A percentile compares a stretch with the other conserved stretches of the same genome.
phyloP scores from a whole-genome alignment of 495 filamentous ascomycete species.

The Penicillium verhagenii region DNA sequence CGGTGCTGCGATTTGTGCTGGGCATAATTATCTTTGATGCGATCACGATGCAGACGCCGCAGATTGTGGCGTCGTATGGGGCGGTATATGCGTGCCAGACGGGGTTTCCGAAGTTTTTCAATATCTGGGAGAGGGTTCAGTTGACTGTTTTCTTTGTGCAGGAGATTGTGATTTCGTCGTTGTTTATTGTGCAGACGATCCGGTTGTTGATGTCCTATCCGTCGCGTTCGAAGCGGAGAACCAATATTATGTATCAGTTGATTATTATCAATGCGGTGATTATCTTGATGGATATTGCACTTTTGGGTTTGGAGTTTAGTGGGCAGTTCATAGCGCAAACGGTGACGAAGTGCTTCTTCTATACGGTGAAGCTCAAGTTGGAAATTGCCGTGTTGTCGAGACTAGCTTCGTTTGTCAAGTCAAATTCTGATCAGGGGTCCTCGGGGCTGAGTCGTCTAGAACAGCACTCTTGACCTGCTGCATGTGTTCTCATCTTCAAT shows the following conservation, averaged over 20 bases:
- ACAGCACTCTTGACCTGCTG: neutral
- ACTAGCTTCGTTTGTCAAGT: conserved; percentile 3
- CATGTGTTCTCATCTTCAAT: neutral
- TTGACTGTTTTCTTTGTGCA: conserved; percentile 42
- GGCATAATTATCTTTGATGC: conserved; percentile 53
- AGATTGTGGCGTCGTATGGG: conserved; percentile 46
- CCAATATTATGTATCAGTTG: conserved; percentile 39
- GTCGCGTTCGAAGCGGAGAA: conserved; percentile 18
- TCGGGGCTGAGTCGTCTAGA: neutral
- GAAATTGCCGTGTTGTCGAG: conserved; percentile 39
- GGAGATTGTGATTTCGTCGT: conserved; percentile 40
- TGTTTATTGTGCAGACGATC: conserved; percentile 43
- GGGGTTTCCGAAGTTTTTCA: conserved; percentile 33
- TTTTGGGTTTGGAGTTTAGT: conserved; percentile 34
- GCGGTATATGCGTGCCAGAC: conserved; percentile 15
- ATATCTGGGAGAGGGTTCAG: conserved; percentile 37
- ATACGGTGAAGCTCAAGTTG: conserved; percentile 51
- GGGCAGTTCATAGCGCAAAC: conserved; percentile 37
- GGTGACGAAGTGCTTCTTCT: conserved; percentile 40
- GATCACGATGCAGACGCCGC: conserved; percentile 44
- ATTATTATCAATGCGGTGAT: conserved; percentile 39
- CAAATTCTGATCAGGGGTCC: neutral
- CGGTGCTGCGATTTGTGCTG: conserved; percentile 40
- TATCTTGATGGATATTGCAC: conserved; percentile 35
- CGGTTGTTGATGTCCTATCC: conserved; percentile 30